Percentiles rank a stretch among this genome's conserved stretches.
Conservation (phyloP, 2,329 filamentous ascomycete genomes). For the Cadophora sp. region DNA sequence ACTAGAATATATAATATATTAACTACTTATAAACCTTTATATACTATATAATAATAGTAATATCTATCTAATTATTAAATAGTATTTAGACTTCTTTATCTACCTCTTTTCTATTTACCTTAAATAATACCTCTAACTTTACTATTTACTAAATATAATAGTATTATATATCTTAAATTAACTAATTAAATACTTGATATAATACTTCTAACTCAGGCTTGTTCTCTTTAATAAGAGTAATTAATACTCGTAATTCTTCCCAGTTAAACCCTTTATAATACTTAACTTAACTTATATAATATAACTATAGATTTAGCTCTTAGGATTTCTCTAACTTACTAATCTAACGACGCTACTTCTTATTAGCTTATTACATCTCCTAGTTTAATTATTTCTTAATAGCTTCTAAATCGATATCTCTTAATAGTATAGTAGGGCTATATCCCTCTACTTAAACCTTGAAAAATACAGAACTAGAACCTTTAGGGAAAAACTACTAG, state of each 20-base stretch:
- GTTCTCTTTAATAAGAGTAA: no score
- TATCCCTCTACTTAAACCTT: background rate
- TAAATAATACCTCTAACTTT: constrained; percentile 14
- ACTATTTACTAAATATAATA: constrained; percentile 17
- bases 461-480: background rate
- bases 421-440: background rate
- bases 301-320: no score
- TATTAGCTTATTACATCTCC: background rate
- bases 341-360: background rate
- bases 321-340: background rate
- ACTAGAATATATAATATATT: constrained; percentile 26
- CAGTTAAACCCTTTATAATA: no score
- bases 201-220: no score
- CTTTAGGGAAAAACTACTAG: background rate
- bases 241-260: no score
- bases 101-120: background rate
- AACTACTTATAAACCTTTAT: constrained; percentile 20
- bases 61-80: no score
- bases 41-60: constrained; percentile 18
- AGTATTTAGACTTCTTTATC: no score
- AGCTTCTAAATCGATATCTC: background rate
- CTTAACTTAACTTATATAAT: no score
- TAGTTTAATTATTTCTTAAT: no score
- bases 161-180: no score
- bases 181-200: no score